phyloP scores from a whole-genome alignment of 768 basidiomycete species.

The Chlorophyllum brunneum region DNA sequence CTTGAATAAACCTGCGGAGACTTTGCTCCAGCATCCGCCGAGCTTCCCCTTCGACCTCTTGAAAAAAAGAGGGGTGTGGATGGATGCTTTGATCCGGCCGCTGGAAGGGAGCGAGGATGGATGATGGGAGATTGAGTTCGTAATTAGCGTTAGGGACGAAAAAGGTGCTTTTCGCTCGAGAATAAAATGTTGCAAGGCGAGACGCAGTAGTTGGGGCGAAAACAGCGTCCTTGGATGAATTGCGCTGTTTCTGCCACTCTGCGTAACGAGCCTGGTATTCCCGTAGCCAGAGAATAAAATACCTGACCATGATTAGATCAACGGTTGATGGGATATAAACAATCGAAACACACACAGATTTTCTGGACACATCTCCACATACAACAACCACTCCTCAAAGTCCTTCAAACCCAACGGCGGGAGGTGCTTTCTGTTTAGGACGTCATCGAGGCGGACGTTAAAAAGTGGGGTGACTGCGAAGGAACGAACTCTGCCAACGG shows the following conservation, averaged over 20 bases:
- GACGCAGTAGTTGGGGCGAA: slow-evolving; percentile 7
- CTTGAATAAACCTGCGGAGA: slow-evolving; percentile 61
- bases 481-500: slow-evolving; percentile 65
- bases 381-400: slow-evolving; percentile 78
- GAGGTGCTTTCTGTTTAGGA: slow-evolving; percentile 71
- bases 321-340: slow-evolving; percentile 12
- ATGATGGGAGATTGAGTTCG: slow-evolving; percentile 68
- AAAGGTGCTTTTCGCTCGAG: slow-evolving; percentile 78
- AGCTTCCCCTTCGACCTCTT: slow-evolving; percentile 53
- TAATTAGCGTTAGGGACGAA: slow-evolving; percentile 68
- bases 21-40: slow-evolving; percentile 59
- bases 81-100: slow-evolving; percentile 39
- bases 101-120: slow-evolving; percentile 60
- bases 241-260: slow-evolving; percentile 42
- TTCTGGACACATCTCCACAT: slow-evolving; percentile 72
- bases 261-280: slow-evolving; percentile 57
- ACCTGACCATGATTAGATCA: slow-evolving; percentile 33
- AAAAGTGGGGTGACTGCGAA: slow-evolving; percentile 66
- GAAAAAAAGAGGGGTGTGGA: slow-evolving; percentile 65
- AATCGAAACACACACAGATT: slow-evolving; percentile 50
- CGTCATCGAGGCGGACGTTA: slow-evolving; percentile 67
- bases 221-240: slow-evolving; percentile 34
- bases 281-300: slow-evolving; percentile 78
- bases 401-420: slow-evolving; percentile 77
- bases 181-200: slow-evolving; percentile 65